Conservation (phyloP, 1,284 basidiomycete species). For the Albatrellus sp. region DNA sequence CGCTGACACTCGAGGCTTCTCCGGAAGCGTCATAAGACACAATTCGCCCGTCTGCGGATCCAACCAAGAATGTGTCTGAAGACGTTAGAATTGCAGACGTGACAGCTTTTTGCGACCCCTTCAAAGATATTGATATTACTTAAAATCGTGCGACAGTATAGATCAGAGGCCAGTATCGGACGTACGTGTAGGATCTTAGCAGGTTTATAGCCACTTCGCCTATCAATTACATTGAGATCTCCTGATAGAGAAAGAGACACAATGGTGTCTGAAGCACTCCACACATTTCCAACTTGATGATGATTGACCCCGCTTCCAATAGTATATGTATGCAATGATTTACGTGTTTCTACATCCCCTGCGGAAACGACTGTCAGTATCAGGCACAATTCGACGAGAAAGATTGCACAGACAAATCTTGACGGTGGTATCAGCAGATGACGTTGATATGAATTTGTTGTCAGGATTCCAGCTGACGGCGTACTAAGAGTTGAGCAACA, state of each 20-base stretch:
- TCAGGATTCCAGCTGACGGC: conserved; percentile 71
- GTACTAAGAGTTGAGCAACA: conserved; percentile 31
- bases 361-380: background rate
- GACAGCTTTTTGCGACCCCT: conserved; percentile 76
- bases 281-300: conserved; percentile 87
- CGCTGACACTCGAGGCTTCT: conserved; percentile 39
- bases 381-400: too few species aligned
- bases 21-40: conserved; percentile 45
- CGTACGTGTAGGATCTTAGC: conserved; percentile 50
- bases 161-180: conserved; percentile 1
- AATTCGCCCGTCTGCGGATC: conserved; percentile 76
- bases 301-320: conserved; percentile 57
- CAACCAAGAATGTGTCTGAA: conserved; percentile 61
- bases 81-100: conserved; percentile 45
- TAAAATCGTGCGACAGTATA: too few species aligned
- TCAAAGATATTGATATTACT: background rate
- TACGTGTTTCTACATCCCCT: conserved; percentile 75
- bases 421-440: conserved; percentile 81
- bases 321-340: conserved; percentile 56
- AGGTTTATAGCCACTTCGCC: conserved; percentile 48
- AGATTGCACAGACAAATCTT: conserved; percentile 57
- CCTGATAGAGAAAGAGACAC: conserved; percentile 83
- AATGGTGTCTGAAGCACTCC: conserved; percentile 61
- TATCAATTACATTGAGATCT: conserved; percentile 77
- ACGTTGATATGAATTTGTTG: conserved; percentile 64